Conservation (phyloP, 352 stramenopile genomes). For the Globisporangium uncinulatum region DNA sequence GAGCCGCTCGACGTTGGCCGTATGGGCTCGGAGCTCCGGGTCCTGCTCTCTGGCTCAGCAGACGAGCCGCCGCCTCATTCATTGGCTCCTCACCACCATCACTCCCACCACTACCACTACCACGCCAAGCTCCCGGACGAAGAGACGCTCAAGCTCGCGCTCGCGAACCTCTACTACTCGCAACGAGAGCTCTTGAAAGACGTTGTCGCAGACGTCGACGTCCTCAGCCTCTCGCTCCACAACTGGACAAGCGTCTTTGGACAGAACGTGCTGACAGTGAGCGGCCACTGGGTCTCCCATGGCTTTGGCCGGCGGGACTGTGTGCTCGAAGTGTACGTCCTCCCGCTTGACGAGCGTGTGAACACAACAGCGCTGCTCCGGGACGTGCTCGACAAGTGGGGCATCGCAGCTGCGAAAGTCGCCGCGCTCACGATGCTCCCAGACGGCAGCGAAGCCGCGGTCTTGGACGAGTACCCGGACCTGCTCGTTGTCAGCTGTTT, state of each 20-base stretch:
- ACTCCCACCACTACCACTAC: too few relatives aligned
- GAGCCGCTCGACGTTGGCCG: constrained; percentile 64
- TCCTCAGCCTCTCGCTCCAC: constrained; percentile 70
- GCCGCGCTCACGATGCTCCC: constrained; percentile 65
- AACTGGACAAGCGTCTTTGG: constrained; percentile 79
- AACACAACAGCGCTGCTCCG: constrained; percentile 74
- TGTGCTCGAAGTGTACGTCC: constrained; percentile 70
- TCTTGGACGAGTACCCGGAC: constrained; percentile 62
- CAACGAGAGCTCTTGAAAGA: constrained; percentile 79
- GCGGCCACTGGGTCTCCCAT: constrained; percentile 72
- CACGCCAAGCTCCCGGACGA: constrained; percentile 52
- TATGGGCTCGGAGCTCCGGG: constrained; percentile 55
- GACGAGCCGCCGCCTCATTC: too few relatives aligned
- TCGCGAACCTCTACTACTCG: constrained; percentile 76
- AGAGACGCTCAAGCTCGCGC: constrained; percentile 62
- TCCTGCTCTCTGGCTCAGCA: constrained; percentile 31
- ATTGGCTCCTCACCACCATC: too few relatives aligned
- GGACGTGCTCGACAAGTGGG: constrained; percentile 82
- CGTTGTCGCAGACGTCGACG: constrained; percentile 65
- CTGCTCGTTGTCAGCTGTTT: constrained; percentile 68
- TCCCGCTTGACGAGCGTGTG: constrained; percentile 67
- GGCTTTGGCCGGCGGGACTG: constrained; percentile 71
- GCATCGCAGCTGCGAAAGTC: constrained; percentile 65
- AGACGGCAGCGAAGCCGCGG: constrained; percentile 34
- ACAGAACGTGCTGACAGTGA: constrained; percentile 75